phyloP scores from a whole-genome alignment of 2,329 filamentous ascomycete species.

The Chrysoporthe austroafricana region DNA sequence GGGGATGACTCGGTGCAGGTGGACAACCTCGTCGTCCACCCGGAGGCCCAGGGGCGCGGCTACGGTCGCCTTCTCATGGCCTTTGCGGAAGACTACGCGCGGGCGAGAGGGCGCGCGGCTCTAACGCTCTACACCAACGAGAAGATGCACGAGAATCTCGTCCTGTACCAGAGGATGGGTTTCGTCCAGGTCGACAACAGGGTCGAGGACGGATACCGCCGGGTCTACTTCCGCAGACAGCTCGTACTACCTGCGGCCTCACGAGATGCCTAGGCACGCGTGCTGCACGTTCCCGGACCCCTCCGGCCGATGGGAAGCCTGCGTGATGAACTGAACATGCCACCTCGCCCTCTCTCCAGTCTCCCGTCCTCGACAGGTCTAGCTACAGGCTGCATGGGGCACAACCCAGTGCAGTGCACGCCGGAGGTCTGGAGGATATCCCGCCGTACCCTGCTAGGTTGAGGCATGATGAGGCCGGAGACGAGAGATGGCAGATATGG shows the following conservation, averaged over 20 bases:
- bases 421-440: too few relatives aligned
- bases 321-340: not conserved
- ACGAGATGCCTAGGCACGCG: not conserved
- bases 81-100: slow-evolving; percentile 29
- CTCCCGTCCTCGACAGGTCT: too few relatives aligned
- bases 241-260: not conserved
- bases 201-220: slow-evolving; percentile 39
- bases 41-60: slow-evolving; percentile 29
- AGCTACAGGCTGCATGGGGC: too few relatives aligned
- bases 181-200: slow-evolving; percentile 39
- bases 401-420: too few relatives aligned
- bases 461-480: too few relatives aligned
- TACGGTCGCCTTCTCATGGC: slow-evolving; percentile 33
- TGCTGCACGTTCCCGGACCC: not conserved
- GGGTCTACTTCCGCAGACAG: slow-evolving; percentile 41
- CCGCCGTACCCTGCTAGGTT: too few relatives aligned
- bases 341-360: not conserved
- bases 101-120: slow-evolving; percentile 18
- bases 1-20: slow-evolving; percentile 27
- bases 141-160: slow-evolving; percentile 33
- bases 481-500: too few relatives aligned
- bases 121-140: slow-evolving; percentile 32
- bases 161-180: slow-evolving; percentile 33
- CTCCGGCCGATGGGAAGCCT: too few relatives aligned
- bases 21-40: slow-evolving; percentile 33